Conservation (phyloP, 441 rosid species). For the Erysimum pusillum region DNA sequence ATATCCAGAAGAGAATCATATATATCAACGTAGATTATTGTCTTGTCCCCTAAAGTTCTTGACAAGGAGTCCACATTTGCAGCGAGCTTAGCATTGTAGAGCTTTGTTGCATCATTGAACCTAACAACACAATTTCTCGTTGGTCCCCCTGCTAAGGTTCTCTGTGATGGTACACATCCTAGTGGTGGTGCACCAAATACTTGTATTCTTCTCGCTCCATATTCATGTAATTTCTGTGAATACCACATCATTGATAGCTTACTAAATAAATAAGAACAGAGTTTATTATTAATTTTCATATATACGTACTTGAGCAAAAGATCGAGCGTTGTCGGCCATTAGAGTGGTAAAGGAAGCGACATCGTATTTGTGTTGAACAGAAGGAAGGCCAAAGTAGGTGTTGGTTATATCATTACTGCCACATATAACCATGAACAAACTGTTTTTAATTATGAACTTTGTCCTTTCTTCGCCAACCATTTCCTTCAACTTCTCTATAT, state of each 20-base stretch:
- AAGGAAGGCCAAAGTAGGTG: conserved; percentile 54
- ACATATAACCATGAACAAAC: conserved; percentile 53
- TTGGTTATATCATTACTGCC: conserved; percentile 82
- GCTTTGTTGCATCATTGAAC: conserved; percentile 60
- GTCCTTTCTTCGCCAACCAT: conserved; percentile 61
- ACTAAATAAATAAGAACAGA: not conserved
- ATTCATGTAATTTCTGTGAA: conserved; percentile 55
- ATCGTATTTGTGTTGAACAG: conserved; percentile 52
- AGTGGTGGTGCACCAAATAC: conserved; percentile 68
- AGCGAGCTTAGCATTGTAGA: conserved; percentile 65
- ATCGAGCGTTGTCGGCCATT: conserved; percentile 55
- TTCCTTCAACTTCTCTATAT: conserved; percentile 54
- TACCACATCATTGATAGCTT: conserved; percentile 17
- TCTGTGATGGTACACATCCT: conserved; percentile 77
- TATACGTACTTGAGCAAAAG: conserved; percentile 62
- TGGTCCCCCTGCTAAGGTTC: conserved; percentile 66
- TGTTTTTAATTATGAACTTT: conserved; percentile 49
- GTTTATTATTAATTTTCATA: not conserved
- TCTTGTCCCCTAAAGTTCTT: conserved; percentile 36
- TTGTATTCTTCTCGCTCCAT: conserved; percentile 73
- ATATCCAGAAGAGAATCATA: conserved; percentile 61
- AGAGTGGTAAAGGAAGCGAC: conserved; percentile 59
- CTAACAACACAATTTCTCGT: conserved; percentile 55
- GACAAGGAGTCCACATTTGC: conserved; percentile 52
- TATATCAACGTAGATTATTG: conserved; percentile 58